Conservation (phyloP, 163 green algal genomes). For the Scenedesmus sp. region DNA sequence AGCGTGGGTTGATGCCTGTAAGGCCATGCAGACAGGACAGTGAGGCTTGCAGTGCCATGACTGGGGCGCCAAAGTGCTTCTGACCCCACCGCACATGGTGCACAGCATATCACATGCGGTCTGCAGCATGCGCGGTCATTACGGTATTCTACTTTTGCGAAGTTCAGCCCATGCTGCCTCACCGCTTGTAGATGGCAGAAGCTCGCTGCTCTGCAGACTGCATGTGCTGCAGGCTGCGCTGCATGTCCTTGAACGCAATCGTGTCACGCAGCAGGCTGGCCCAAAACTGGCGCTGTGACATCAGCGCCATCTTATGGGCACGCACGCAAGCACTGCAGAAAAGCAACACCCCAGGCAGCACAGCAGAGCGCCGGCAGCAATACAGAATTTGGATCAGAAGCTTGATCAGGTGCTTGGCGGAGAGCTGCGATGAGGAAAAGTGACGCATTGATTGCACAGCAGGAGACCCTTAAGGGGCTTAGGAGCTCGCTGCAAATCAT, state of each 20-base stretch:
- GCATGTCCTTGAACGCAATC: conserved; percentile 40
- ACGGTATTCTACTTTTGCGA: background rate
- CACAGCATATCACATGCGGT: background rate
- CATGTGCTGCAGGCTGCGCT: background rate
- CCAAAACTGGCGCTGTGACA: conserved; percentile 58
- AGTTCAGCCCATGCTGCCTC: background rate
- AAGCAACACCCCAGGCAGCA: background rate
- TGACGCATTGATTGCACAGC: background rate
- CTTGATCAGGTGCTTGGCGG: background rate
- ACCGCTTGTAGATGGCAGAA: conserved; percentile 12
- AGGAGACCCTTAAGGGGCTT: background rate
- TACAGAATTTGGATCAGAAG: background rate
- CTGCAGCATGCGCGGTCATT: background rate
- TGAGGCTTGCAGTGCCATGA: too few species aligned
- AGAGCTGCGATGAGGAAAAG: background rate
- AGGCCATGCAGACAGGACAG: too few species aligned
- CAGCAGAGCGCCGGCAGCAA: background rate
- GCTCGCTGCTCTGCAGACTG: conserved; percentile 13
- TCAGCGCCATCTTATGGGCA: conserved; percentile 54
- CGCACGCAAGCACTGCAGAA: conserved; percentile 30
- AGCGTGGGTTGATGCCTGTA: too few species aligned
- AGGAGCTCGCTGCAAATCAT: too few species aligned
- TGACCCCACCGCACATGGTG: too few species aligned
- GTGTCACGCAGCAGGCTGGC: conserved; percentile 56
- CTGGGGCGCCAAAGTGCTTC: too few species aligned